These are phyloP conservation scores for Cutaneotrichosporon curvatum DNA, from an alignment of 1,284 basidiomycete genomes.

Conservation along the genomic window DNA sequence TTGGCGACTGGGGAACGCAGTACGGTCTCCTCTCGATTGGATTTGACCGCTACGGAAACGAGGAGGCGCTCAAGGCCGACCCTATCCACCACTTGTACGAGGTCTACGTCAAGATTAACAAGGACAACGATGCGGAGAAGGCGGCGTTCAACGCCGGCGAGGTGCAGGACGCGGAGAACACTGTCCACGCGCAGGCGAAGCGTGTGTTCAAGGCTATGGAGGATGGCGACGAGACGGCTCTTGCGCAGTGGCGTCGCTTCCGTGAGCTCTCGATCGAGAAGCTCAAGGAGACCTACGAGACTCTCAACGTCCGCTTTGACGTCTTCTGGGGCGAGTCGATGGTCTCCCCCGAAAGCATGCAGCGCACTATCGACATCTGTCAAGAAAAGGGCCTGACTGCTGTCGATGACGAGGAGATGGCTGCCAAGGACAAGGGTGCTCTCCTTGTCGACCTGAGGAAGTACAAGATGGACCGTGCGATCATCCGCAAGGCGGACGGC, in stretches of 20 bases:
- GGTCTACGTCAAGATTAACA: conserved; percentile 89
- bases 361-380: conserved; percentile 55
- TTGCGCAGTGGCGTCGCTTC: conserved; percentile 88
- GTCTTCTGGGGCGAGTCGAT: conserved; percentile 89
- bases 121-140: conserved; percentile 57
- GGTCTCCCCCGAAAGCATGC: conserved; percentile 73
- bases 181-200: conserved; percentile 72
- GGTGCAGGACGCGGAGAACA: conserved; percentile 29
- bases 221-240: conserved; percentile 72
- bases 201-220: conserved; percentile 96
- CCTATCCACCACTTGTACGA: conserved; percentile 93
- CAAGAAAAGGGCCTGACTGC: conserved; percentile 52
- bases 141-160: conserved; percentile 46
- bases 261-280: conserved; percentile 85
- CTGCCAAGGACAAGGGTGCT: conserved; percentile 56
- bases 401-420: conserved; percentile 50
- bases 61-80: conserved; percentile 74
- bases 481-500: conserved; percentile 88
- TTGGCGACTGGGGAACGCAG: conserved; percentile 91
- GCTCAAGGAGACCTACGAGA: conserved; percentile 82
- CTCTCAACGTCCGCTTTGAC: conserved; percentile 88
- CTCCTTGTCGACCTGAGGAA: conserved; percentile 73
- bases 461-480: conserved; percentile 83
- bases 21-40: conserved; percentile 83
- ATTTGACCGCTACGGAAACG: conserved; percentile 83